Evolutionary conservation across 495 filamentous ascomycete species (phyloP).

Genomic region (Durotheca rogersii): DNA sequence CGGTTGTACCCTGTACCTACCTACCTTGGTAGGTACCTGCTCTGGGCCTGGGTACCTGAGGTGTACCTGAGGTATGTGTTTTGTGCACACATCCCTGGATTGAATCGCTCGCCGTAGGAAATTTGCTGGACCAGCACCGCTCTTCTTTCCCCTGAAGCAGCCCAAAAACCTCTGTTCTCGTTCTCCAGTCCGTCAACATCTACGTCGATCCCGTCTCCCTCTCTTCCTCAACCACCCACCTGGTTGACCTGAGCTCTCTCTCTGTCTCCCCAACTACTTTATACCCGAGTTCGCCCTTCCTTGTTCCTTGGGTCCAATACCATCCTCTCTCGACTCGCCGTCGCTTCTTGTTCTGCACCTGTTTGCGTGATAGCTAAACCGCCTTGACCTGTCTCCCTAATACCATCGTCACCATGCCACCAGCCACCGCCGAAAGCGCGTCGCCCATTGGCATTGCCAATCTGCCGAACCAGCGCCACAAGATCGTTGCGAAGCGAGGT

Average conservation of each 20-base stretch:
- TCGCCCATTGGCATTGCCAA: constrained; percentile 99
- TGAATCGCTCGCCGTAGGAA: constrained; percentile 5
- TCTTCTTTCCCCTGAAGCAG: constrained; percentile 30
- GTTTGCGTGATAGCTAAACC: constrained; percentile 12
- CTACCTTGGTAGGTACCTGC: no score
- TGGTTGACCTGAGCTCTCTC: no score
- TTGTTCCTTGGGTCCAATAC: constrained; percentile 21
- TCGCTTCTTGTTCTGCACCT: constrained; percentile 30
- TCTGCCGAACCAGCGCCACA: constrained; percentile 97
- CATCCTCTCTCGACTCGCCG: no score
- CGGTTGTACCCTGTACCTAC: no score
- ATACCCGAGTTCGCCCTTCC: constrained; percentile 6
- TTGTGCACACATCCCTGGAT: no score
- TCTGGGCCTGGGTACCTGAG: no score
- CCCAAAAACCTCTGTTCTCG: constrained; percentile 5
- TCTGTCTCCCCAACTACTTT: no score
- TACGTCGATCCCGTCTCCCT: constrained; percentile 18
- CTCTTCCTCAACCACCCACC: no score
- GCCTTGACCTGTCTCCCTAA: background rate
- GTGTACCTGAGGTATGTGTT: no score
- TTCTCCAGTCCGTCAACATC: constrained; percentile 27
- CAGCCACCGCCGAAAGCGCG: constrained; percentile 75
- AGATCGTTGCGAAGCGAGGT: constrained; percentile 99
- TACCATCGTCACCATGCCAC: constrained; percentile 60
- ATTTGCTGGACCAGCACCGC: constrained; percentile 29